phyloP scores from a whole-genome alignment of 768 basidiomycete species.

The Obba rivulosa region DNA sequence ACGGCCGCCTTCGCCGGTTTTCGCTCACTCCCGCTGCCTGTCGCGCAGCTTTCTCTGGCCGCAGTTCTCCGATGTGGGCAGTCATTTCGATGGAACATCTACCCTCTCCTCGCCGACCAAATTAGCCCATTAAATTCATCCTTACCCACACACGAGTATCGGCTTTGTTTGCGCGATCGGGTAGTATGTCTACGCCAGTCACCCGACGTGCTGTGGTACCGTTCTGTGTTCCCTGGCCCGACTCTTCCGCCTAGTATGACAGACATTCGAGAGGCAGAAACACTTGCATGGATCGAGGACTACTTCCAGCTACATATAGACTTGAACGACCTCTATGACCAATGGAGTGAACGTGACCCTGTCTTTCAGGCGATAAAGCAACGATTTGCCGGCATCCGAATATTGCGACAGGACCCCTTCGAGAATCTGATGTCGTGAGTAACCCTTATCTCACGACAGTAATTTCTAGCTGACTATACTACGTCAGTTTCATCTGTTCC shows the following conservation, averaged over 20 bases:
- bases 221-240: conserved; percentile 58
- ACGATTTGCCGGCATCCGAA: conserved; percentile 76
- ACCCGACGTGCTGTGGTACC: conserved; percentile 59
- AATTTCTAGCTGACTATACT: not conserved
- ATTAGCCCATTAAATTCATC: conserved; percentile 7
- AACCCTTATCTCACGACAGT: not conserved
- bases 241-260: conserved; percentile 27
- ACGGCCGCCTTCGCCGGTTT: conserved; percentile 29
- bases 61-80: conserved; percentile 81
- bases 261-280: conserved; percentile 51
- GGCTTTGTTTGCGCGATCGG: conserved; percentile 74
- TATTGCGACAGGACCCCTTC: conserved; percentile 92
- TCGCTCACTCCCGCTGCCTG: conserved; percentile 51
- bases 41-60: conserved; percentile 70
- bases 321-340: conserved; percentile 60
- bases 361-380: conserved; percentile 63
- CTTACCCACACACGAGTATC: conserved; percentile 56
- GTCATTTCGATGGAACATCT: conserved; percentile 75
- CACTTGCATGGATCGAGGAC: conserved; percentile 68
- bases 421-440: conserved; percentile 92
- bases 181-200: conserved; percentile 81
- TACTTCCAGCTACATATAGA: conserved; percentile 89
- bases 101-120: conserved; percentile 30
- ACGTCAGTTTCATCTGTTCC: conserved; percentile 87
- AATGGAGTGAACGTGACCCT: conserved; percentile 71